Base-by-base conservation (phyloP, 176 grass and related monocot genomes). In the Oryza meridionalis region DNA sequence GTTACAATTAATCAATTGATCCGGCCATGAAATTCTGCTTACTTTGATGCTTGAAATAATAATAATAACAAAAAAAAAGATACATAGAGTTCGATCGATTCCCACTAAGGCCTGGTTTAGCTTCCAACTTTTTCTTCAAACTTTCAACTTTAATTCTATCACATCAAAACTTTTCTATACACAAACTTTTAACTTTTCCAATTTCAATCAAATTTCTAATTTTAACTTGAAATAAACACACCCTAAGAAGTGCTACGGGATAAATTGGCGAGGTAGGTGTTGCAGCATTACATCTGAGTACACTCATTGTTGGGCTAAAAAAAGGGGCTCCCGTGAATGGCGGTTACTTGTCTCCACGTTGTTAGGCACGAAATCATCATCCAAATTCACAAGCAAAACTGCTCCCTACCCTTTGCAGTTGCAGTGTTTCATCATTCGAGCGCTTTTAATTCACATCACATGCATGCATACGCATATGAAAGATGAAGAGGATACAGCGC, bases 341-440 rank as follows among this genome's bases (percentile, higher is more conserved):
- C 71, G 77, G 71, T 5, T 31, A 31, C 29, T 31, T 31, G 58
- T 58, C 67, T 78, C 80, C 75, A 26, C 75, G 42, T 67, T 83
- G 67, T 84, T 84, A 78, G 74, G 80, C 75, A 49, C 24, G 75
- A 58, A 65, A 78, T 67, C 58, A 53, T 15, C 29, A 64, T 77
- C 31, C 6, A 11, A 10, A 10, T 43, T 43, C 42, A 43, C 9
- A 43, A 43, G 42, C 42, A 43, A 43, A 43, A 43, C 2, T 43
- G 42, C 42, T 43, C 42, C 33, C 33, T 35, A 35, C 33, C 33
- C 33, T 4, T 6, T 37, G 35, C 5, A 37, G 35, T 37, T 6
- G 35, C 5, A 37, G 35, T 6, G 35, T 37, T 37, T 37, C 35
- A 37, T 37, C 42, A 58, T 58, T 58, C 21, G 19, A n/a, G 53